A percentile compares a stretch with the other conserved stretches of the same genome.
Evolutionary conservation across 768 basidiomycete species (phyloP).

Genomic region (Boletus insuetus): DNA sequence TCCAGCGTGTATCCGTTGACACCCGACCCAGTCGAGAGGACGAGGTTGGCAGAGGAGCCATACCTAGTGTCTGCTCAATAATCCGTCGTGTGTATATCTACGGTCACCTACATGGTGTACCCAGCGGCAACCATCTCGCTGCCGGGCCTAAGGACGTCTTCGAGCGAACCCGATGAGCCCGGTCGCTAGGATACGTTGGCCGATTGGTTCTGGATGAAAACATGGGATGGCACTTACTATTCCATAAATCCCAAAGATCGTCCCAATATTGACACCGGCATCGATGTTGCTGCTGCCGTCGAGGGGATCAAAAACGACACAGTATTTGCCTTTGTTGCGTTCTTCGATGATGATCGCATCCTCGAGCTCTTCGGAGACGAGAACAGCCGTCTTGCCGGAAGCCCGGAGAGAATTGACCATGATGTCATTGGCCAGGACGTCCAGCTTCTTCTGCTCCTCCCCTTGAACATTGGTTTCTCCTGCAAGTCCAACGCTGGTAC

Average conservation of each 20-base stretch:
- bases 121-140: slow-evolving; percentile 97
- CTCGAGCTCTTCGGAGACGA: slow-evolving; percentile 95
- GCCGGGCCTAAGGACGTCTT: slow-evolving; percentile 91
- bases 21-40: slow-evolving; percentile 90
- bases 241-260: slow-evolving; percentile 96
- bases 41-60: slow-evolving; percentile 95
- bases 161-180: slow-evolving; percentile 74
- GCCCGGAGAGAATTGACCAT: slow-evolving; percentile 97
- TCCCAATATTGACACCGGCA: slow-evolving; percentile 96
- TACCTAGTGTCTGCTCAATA: slow-evolving; percentile 46
- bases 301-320: slow-evolving; percentile 97
- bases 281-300: slow-evolving; percentile 98
- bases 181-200: slow-evolving; percentile 46
- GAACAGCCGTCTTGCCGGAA: slow-evolving; percentile 94
- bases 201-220: background rate
- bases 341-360: slow-evolving; percentile 90
- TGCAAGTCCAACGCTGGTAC: slow-evolving; percentile 86
- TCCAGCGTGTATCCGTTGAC: slow-evolving; percentile 99
- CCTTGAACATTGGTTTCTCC: slow-evolving; percentile 97
- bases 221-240: slow-evolving; percentile 54
- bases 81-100: background rate
- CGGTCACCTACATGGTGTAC: slow-evolving; percentile 81
- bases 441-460: slow-evolving; percentile 99
- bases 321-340: slow-evolving; percentile 80
- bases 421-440: slow-evolving; percentile 97